Evolutionary conservation across 2,329 filamentous ascomycete species (phyloP).

Genomic region (Lecanicillium sp.): DNA sequence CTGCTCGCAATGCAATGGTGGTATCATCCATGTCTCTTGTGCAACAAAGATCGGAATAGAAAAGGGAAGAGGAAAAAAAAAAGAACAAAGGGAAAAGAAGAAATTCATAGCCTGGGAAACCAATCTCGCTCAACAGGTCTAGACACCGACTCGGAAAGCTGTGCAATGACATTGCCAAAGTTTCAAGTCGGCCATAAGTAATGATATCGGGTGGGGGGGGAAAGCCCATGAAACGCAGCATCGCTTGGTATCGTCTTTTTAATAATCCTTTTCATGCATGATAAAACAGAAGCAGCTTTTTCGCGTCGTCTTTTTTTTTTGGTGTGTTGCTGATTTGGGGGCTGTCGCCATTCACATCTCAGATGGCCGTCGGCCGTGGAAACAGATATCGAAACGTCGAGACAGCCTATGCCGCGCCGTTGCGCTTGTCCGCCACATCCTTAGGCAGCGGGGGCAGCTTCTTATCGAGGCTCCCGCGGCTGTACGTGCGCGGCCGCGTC

Average conservation of each 20-base stretch:
- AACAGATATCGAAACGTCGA: constrained; percentile 5
- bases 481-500: constrained; percentile 2
- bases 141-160: background rate
- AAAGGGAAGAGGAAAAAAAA: constrained; percentile 24
- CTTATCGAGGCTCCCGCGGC: constrained; percentile 29
- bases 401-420: constrained; percentile 7
- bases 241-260: background rate
- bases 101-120: constrained; percentile 12
- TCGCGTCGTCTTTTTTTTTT: no score
- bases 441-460: constrained; percentile 26
- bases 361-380: background rate
- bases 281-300: background rate
- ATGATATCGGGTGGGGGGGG: constrained; percentile 5
- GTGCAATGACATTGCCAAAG: background rate
- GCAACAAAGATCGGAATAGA: no score
- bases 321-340: no score
- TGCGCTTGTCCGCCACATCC: constrained; percentile 1
- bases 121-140: constrained; percentile 9
- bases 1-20: constrained; percentile 33
- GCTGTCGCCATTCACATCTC: no score
- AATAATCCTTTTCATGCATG: background rate
- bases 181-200: background rate
- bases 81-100: constrained; percentile 16
- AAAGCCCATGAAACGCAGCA: background rate
- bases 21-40: constrained; percentile 37